A percentile compares a stretch with the other conserved stretches of the same genome.
Evolutionary conservation across 2,329 filamentous ascomycete genomes (phyloP).

Genomic region (Hymenoscyphus occultus): DNA sequence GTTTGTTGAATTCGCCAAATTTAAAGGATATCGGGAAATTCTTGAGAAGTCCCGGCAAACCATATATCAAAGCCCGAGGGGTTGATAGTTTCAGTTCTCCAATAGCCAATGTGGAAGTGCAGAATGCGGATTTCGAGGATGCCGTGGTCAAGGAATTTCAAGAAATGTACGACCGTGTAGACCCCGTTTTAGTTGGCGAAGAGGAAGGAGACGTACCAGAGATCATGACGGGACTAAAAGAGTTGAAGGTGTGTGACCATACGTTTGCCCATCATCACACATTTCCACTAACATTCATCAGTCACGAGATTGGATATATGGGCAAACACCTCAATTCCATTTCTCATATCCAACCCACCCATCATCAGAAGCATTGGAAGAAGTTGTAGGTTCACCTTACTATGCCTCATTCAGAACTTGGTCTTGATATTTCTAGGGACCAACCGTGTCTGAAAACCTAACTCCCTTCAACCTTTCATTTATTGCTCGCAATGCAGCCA

Average conservation of each 20-base stretch:
- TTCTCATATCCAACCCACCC: slow-evolving; percentile 8
- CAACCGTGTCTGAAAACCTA: neutral
- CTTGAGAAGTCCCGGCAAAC: slow-evolving; percentile 73
- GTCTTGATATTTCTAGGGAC: neutral
- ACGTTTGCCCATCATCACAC: neutral
- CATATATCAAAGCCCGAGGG: slow-evolving; percentile 75
- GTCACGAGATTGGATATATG: slow-evolving; percentile 18
- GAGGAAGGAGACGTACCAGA: slow-evolving; percentile 12
- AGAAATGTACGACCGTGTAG: slow-evolving; percentile 56
- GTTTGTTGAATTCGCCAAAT: slow-evolving; percentile 75
- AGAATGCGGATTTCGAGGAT: slow-evolving; percentile 45
- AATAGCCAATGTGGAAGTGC: slow-evolving; percentile 72
- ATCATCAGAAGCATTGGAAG: neutral
- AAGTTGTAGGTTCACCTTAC: neutral
- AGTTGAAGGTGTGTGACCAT: slow-evolving; percentile 11
- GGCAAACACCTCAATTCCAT: slow-evolving; percentile 16
- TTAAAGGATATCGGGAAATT: slow-evolving; percentile 65
- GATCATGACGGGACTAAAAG: slow-evolving; percentile 11
- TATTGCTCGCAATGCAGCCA: slow-evolving; percentile 4
- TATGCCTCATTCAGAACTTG: neutral
- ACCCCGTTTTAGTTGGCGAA: slow-evolving; percentile 23
- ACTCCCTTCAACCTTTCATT: neutral
- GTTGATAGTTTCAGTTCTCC: slow-evolving; percentile 88
- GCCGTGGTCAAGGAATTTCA: slow-evolving; percentile 65
- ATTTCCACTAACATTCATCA: neutral